phyloP scores from a whole-genome alignment of 2,329 filamentous ascomycete species.

The Hawksworthiomyces lignivorus region DNA sequence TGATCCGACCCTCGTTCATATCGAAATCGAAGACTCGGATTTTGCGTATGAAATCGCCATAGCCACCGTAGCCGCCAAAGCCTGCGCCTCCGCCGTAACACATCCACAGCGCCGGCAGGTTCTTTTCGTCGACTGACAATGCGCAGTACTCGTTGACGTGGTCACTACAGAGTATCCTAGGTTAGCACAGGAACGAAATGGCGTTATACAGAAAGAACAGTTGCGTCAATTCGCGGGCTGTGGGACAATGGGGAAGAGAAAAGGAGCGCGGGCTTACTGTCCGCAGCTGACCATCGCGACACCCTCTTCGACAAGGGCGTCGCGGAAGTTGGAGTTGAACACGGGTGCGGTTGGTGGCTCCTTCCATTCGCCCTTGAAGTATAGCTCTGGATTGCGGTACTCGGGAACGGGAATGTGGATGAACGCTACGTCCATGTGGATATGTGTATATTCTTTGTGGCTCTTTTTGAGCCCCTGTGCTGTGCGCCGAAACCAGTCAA shows the following conservation, averaged over 20 bases:
- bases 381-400: slow-evolving; percentile 57
- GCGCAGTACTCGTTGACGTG: slow-evolving; percentile 97
- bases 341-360: slow-evolving; percentile 81
- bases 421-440: slow-evolving; percentile 93
- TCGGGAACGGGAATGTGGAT: slow-evolving; percentile 96
- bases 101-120: slow-evolving; percentile 80
- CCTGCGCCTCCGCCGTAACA: slow-evolving; percentile 90
- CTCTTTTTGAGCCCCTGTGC: slow-evolving; percentile 65
- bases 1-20: slow-evolving; percentile 79
- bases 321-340: slow-evolving; percentile 88
- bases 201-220: no score
- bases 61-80: slow-evolving; percentile 92
- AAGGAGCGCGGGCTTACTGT: slow-evolving; percentile 53
- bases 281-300: slow-evolving; percentile 84
- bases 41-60: slow-evolving; percentile 74
- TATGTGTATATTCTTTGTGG: slow-evolving; percentile 78
- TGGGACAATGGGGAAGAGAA: background rate
- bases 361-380: slow-evolving; percentile 62
- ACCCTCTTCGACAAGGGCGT: slow-evolving; percentile 79
- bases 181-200: no score
- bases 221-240: no score
- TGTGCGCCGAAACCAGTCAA: slow-evolving; percentile 85
- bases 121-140: slow-evolving; percentile 48
- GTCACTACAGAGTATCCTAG: no score
- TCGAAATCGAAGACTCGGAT: slow-evolving; percentile 89